Base-by-base conservation (phyloP, 768 basidiomycete genomes). In the Mycena albidolilacea region DNA sequence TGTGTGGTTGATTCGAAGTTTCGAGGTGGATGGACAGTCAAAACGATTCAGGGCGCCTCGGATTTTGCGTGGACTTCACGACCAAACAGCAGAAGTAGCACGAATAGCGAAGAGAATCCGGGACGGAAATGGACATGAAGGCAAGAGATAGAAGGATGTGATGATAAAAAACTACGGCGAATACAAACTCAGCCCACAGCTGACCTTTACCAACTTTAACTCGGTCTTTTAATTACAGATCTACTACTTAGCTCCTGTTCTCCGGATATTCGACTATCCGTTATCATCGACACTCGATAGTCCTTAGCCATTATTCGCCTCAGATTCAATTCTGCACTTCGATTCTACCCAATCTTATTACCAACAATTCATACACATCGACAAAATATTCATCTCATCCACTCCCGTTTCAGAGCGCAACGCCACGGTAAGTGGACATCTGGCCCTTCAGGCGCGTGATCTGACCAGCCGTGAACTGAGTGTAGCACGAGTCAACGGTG, bases 401-500 rank as follows among this genome's bases (percentile, higher is more conserved):
- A 5, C 52, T n/a, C 52, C 55, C 11, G 30, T 30, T 30, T 57
- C 11, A 67, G 41, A 67, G 66, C 2, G 55, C 5, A 14, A 83
- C 75, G 39, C 79, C 74, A 55, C 82, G 81, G 77, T 82, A 83
- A 14, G 82, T 82, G 58, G 77, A 44, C 39, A 85, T 75, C 77
- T 84, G 84, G 44, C 71, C 76, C 63, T 79, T 72, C 68, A 83
- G 69, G 38, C 85, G 82, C 11, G 70, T 72, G 64, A 79, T 78
- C 75, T 86, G 84, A 37, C 84, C 84, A 35, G 77, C 48, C 11
- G 84, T 84, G 78, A 85, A 85, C 70, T 80, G 75, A 61, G 76
- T 82, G 80, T 83, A 82, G 80, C 85, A 86, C 37, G 77, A 73
- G 71, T 86, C 85, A 69, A 81, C 76, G 14, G 80, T 78, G 77